phyloP scores from a whole-genome alignment of 73 alveolate species.

The Tetrahymena borealis region DNA sequence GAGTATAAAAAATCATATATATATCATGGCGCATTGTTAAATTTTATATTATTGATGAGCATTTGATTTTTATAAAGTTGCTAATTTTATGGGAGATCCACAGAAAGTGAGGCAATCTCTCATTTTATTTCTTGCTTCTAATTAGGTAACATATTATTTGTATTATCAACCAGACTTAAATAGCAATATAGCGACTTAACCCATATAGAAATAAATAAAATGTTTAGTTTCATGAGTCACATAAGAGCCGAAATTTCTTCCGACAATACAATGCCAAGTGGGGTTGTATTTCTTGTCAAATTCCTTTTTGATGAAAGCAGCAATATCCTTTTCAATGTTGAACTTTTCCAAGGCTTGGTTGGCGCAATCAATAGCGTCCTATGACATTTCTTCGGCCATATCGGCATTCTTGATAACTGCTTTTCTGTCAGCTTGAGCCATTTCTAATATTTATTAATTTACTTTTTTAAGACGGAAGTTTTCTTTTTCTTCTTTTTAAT shows the following conservation, averaged over 20 bases:
- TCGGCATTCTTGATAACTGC: slow-evolving; percentile 96
- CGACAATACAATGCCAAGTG: slow-evolving; percentile 96
- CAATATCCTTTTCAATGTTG: slow-evolving; percentile 95
- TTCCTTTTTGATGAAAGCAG: slow-evolving; percentile 99
- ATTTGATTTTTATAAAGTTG: too few relatives aligned
- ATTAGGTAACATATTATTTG: too few relatives aligned
- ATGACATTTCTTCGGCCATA: slow-evolving; percentile 96
- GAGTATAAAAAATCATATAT: neutral
- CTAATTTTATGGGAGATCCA: too few relatives aligned
- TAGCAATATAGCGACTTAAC: slow-evolving; percentile 85
- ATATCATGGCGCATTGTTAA: neutral
- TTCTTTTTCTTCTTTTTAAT: neutral
- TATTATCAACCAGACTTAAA: slow-evolving; percentile 83
- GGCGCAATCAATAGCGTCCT: slow-evolving; percentile 94
- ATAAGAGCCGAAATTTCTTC: slow-evolving; percentile 91
- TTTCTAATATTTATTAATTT: slow-evolving; percentile 5
- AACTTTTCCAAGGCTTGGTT: slow-evolving; percentile 92
- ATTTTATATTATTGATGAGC: neutral
- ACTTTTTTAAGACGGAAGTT: neutral
- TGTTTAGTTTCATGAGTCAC: slow-evolving; percentile 98
- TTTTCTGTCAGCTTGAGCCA: slow-evolving; percentile 82
- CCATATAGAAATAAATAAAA: slow-evolving; percentile 95
- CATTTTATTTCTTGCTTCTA: too few relatives aligned
- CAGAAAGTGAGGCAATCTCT: too few relatives aligned
- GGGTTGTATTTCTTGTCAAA: slow-evolving; percentile 99